Percentiles rank a stretch among this genome's conserved stretches.
Conservation (phyloP, 441 rosid species). For the Croton laevigatus region DNA sequence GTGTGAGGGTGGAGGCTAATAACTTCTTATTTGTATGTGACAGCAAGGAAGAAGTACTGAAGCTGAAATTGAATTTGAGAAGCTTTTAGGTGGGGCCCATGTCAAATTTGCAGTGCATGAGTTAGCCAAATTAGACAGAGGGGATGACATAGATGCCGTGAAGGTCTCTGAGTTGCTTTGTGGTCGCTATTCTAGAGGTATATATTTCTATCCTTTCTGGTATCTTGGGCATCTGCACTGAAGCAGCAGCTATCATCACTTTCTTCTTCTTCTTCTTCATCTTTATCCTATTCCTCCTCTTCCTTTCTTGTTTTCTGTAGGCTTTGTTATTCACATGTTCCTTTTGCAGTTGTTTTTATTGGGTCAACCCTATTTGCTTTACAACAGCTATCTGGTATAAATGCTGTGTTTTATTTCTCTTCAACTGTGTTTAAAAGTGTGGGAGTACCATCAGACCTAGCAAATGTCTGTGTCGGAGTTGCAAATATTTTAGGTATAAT, state of each 20-base stretch:
- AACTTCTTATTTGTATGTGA: constrained; percentile 24
- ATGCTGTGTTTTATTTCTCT: constrained; percentile 92
- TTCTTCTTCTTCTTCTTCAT: background rate
- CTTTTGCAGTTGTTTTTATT: constrained; percentile 99
- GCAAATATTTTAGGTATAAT: constrained; percentile 66
- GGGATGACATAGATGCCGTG: constrained; percentile 61
- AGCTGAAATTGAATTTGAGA: constrained; percentile 82
- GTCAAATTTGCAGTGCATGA: constrained; percentile 76
- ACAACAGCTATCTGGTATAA: constrained; percentile 99
- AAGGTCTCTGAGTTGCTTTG: constrained; percentile 61
- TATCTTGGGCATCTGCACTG: constrained; percentile 12
- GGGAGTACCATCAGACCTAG: constrained; percentile 78
- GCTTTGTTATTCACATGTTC: constrained; percentile 67
- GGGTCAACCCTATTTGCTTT: constrained; percentile 99
- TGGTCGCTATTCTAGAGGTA: constrained; percentile 89
- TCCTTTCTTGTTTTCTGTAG: constrained; percentile 33
- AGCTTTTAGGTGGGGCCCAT: constrained; percentile 73
- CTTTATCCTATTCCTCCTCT: constrained; percentile 11
- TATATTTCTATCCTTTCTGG: constrained; percentile 18
- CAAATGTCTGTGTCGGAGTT: constrained; percentile 72
- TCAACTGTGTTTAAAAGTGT: constrained; percentile 92
- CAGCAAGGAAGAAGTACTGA: constrained; percentile 83
- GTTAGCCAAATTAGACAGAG: constrained; percentile 67
- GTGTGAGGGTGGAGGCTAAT: constrained; percentile 17
- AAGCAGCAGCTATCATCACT: constrained; percentile 13